These are phyloP conservation scores for Blastocladiella emersonii DNA, from an alignment of 371 early-diverging fungal species.

Conservation along the genomic window DNA sequence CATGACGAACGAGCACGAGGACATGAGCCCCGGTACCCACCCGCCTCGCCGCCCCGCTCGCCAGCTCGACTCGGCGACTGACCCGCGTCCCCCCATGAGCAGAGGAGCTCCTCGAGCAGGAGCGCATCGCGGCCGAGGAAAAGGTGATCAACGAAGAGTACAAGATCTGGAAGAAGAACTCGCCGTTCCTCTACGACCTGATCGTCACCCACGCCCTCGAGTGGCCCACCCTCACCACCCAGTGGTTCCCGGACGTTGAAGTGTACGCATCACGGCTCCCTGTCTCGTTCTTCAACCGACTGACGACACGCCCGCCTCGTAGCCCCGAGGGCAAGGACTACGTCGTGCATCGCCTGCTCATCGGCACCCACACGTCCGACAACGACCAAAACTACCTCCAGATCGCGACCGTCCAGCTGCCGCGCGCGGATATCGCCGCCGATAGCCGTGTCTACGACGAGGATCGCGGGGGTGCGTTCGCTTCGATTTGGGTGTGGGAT, in stretches of 20 bases:
- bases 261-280: constrained; percentile 23
- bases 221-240: constrained; percentile 95
- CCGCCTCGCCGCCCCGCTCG: no score
- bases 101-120: constrained; percentile 6
- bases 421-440: constrained; percentile 46
- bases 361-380: constrained; percentile 95
- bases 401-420: constrained; percentile 77
- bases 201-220: constrained; percentile 92
- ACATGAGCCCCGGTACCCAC: no score
- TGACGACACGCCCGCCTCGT: not conserved
- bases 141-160: constrained; percentile 89
- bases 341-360: constrained; percentile 63
- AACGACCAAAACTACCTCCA: constrained; percentile 88
- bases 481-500: not conserved
- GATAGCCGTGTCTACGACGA: constrained; percentile 60
- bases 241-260: constrained; percentile 95
- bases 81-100: no score
- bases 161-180: constrained; percentile 98
- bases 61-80: no score
- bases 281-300: not conserved
- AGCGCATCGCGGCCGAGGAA: constrained; percentile 41
- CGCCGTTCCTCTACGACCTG: constrained; percentile 94
- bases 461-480: constrained; percentile 44
- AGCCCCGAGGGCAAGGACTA: constrained; percentile 87
- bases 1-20: no score